These are phyloP conservation scores for Amaranthus tricolor DNA, from an alignment of 179 eudicot genomes.

Conservation along the genomic window DNA sequence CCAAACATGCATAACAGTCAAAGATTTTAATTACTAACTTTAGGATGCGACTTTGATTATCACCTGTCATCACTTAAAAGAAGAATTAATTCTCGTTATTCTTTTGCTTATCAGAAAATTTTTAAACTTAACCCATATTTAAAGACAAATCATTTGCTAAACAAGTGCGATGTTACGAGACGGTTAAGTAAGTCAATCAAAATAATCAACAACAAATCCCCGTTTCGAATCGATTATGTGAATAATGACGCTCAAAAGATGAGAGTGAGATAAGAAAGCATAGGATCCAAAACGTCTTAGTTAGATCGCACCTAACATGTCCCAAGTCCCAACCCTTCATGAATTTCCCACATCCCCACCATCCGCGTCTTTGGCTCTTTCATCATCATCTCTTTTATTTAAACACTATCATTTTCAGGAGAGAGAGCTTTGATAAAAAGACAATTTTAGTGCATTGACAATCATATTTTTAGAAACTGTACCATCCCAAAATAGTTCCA, in stretches of 20 bases:
- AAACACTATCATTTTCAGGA: constrained; percentile 5
- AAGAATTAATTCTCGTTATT: too few relatives aligned
- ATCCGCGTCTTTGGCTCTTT: neutral
- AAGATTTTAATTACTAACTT: too few relatives aligned
- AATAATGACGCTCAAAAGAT: constrained; percentile 21
- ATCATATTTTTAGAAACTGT: constrained; percentile 20
- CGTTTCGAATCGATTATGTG: too few relatives aligned
- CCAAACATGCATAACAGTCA: too few relatives aligned
- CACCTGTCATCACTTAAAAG: too few relatives aligned
- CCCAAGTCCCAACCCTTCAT: constrained; percentile 14
- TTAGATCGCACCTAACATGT: constrained; percentile 37
- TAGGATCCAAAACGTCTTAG: constrained; percentile 12
- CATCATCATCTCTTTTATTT: neutral
- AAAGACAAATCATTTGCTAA: too few relatives aligned
- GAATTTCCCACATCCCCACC: constrained; percentile 22
- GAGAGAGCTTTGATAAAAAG: constrained; percentile 1
- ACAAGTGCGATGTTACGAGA: too few relatives aligned
- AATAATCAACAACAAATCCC: too few relatives aligned
- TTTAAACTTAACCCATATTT: too few relatives aligned
- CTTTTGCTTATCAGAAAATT: too few relatives aligned
- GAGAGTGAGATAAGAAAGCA: constrained; percentile 10
- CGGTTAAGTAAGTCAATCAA: too few relatives aligned
- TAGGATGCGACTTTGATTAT: too few relatives aligned
- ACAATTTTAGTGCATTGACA: constrained; percentile 42
- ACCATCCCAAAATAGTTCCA: constrained; percentile 4